Conservation (phyloP, 1,284 basidiomycete species). For the Golubevia sp. region DNA sequence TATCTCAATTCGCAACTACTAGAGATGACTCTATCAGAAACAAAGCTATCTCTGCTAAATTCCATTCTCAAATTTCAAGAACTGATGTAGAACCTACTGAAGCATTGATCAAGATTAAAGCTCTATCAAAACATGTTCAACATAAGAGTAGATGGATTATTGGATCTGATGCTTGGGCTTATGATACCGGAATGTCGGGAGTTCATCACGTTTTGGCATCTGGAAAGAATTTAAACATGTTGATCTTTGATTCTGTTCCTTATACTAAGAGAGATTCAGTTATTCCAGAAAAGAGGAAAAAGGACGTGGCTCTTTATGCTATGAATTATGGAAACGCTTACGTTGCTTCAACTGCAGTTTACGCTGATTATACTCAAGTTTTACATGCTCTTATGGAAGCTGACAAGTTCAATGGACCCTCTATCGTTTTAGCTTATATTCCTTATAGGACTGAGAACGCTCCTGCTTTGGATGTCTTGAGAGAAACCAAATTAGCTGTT, state of each 20-base stretch:
- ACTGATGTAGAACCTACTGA: not conserved
- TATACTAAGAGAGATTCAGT: constrained; percentile 71
- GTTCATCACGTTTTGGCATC: constrained; percentile 92
- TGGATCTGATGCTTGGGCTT: constrained; percentile 95
- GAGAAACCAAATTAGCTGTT: constrained; percentile 95
- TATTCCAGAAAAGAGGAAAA: constrained; percentile 57
- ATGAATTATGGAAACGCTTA: constrained; percentile 98
- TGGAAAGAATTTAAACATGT: constrained; percentile 87
- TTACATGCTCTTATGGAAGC: constrained; percentile 91
- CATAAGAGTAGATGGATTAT: constrained; percentile 79
- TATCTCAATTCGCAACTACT: constrained; percentile 63
- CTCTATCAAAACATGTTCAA: constrained; percentile 33
- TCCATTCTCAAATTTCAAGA: not conserved
- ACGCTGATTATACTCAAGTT: constrained; percentile 92
- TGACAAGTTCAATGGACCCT: constrained; percentile 85
- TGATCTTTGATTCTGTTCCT: constrained; percentile 90
- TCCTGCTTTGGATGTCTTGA: constrained; percentile 83
- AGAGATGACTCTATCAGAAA: constrained; percentile 69
- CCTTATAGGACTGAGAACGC: constrained; percentile 76
- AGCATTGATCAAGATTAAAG: constrained; percentile 34
- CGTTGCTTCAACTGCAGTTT: constrained; percentile 92
- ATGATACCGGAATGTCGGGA: constrained; percentile 94
- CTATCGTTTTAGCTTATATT: constrained; percentile 90
- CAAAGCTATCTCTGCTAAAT: constrained; percentile 15
- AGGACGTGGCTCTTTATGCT: constrained; percentile 71